phyloP scores from a whole-genome alignment of 345 rosid genomes.

The Ceriops zippeliana region DNA sequence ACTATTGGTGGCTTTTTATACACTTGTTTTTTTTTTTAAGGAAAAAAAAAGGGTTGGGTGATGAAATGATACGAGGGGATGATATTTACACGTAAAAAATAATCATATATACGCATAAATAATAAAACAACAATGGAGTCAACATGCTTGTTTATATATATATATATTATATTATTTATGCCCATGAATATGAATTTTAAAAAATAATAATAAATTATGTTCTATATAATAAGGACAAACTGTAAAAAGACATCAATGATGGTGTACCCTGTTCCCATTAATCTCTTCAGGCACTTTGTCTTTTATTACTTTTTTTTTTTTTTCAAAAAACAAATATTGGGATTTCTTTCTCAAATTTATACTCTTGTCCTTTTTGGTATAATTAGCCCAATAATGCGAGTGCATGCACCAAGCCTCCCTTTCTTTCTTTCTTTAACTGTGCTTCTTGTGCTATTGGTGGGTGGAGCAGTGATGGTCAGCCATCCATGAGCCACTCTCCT shows the following conservation, averaged over 20 bases:
- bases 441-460: constrained; percentile 12
- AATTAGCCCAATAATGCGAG: too few relatives aligned
- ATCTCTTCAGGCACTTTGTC: constrained; percentile 22
- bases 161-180: too few relatives aligned
- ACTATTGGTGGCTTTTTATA: too few relatives aligned
- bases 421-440: neutral
- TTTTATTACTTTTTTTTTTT: neutral
- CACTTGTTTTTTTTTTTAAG: too few relatives aligned
- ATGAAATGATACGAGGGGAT: neutral
- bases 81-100: too few relatives aligned
- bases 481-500: neutral
- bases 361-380: too few relatives aligned
- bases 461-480: constrained; percentile 3
- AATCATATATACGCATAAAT: too few relatives aligned
- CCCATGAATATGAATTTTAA: too few relatives aligned
- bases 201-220: neutral
- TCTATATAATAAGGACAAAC: constrained; percentile 31
- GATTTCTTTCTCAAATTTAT: too few relatives aligned
- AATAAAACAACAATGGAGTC: too few relatives aligned
- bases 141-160: too few relatives aligned
- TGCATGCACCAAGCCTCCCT: neutral
- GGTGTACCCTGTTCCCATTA: constrained; percentile 23
- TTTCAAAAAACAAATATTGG: too few relatives aligned
- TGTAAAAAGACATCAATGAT: constrained; percentile 24
- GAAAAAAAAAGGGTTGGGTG: constrained; percentile 2